Conservation (phyloP, 768 basidiomycete genomes). For the Suillus spraguei region DNA sequence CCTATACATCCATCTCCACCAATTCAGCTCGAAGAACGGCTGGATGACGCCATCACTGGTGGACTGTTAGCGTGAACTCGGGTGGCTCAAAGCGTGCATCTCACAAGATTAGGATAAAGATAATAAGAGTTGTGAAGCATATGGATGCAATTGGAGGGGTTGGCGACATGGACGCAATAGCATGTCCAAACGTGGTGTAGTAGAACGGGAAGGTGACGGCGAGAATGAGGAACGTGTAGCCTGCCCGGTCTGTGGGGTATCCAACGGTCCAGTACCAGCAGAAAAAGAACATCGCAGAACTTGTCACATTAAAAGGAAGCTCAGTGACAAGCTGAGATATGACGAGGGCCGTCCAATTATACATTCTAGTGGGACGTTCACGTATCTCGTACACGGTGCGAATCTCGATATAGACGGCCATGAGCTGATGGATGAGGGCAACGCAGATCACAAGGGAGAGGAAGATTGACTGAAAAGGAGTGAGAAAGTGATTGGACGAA, state of each 20-base stretch:
- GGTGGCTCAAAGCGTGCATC: neutral
- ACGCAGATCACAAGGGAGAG: conserved; percentile 54
- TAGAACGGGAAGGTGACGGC: conserved; percentile 59
- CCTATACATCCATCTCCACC: conserved; percentile 75
- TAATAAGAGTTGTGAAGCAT: conserved; percentile 58
- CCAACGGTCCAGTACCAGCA: conserved; percentile 77
- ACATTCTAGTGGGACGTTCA: conserved; percentile 65
- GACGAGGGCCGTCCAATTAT: conserved; percentile 62
- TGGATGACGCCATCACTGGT: conserved; percentile 61
- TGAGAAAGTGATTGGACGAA: conserved; percentile 2
- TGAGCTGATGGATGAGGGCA: conserved; percentile 63
- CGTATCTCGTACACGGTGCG: conserved; percentile 68
- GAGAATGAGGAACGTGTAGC: conserved; percentile 57
- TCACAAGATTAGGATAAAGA: conserved; percentile 61
- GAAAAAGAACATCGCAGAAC: conserved; percentile 59
- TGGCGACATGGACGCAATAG: conserved; percentile 61
- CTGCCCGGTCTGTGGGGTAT: conserved; percentile 52
- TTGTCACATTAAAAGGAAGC: conserved; percentile 62
- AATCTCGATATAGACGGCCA: conserved; percentile 58
- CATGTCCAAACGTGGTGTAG: conserved; percentile 62
- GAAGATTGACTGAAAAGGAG: conserved; percentile 46
- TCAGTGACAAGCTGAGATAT: conserved; percentile 58
- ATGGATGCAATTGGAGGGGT: conserved; percentile 61
- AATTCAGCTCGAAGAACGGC: conserved; percentile 61
- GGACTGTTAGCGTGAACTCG: neutral